These are phyloP conservation scores for Microcyclospora tardicrescens DNA, from an alignment of 2,329 filamentous ascomycete species.

Conservation along the genomic window DNA sequence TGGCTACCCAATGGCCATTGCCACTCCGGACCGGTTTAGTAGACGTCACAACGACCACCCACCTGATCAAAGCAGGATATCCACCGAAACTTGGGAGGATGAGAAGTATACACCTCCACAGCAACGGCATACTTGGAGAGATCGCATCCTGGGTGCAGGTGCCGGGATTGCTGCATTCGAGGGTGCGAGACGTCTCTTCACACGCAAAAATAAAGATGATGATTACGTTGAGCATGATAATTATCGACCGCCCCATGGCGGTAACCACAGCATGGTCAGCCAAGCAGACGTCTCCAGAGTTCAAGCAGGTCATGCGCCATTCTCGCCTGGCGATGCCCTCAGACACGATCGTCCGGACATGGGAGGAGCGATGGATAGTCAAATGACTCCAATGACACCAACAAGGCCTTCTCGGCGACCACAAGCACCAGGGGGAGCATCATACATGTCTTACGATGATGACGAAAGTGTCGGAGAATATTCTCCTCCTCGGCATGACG, in stretches of 20 bases:
- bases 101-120: conserved; percentile 29
- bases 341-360: too few relatives aligned
- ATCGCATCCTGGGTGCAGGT: conserved; percentile 33
- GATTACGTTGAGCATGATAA: conserved; percentile 40
- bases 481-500: conserved; percentile 5
- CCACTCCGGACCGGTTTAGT: background rate
- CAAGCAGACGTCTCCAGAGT: conserved; percentile 35
- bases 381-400: conserved; percentile 21
- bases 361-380: conserved; percentile 3
- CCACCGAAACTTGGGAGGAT: conserved; percentile 23
- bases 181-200: conserved; percentile 39
- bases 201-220: conserved; percentile 38
- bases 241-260: conserved; percentile 32
- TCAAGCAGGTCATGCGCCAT: conserved; percentile 42
- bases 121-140: conserved; percentile 29
- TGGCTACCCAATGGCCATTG: conserved; percentile 2
- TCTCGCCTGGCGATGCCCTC: conserved; percentile 25
- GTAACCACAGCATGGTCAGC: conserved; percentile 31
- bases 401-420: conserved; percentile 26
- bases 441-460: conserved; percentile 25
- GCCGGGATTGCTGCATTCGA: conserved; percentile 30
- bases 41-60: conserved; percentile 4
- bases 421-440: conserved; percentile 28
- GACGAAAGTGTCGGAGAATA: conserved; percentile 14
- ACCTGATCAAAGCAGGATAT: conserved; percentile 10